Evolutionary conservation across 768 basidiomycete species (phyloP).

Genomic region (Trametes elegans): DNA sequence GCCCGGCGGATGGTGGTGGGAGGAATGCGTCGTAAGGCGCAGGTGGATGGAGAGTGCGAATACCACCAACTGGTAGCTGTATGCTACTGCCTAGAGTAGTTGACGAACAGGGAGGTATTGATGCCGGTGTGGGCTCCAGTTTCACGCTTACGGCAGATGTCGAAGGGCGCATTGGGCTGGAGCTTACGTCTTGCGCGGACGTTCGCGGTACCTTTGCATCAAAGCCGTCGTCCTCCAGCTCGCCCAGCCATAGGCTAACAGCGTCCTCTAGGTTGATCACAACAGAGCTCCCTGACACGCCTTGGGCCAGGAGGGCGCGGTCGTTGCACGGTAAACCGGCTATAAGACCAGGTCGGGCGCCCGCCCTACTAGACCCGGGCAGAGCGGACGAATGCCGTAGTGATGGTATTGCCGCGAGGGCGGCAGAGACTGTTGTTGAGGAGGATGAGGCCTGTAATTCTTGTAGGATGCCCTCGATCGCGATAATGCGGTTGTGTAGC

Average conservation of each 20-base stretch:
- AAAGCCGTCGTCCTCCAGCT: constrained; percentile 41
- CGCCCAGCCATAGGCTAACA: constrained; percentile 56
- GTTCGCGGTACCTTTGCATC: constrained; percentile 20
- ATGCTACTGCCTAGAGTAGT: background rate
- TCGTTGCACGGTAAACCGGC: constrained; percentile 34
- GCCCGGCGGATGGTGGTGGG: constrained; percentile 11
- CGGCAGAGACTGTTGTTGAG: constrained; percentile 20
- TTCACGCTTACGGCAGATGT: constrained; percentile 28
- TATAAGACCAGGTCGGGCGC: constrained; percentile 6
- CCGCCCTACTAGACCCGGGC: constrained; percentile 12
- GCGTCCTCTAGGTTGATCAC: constrained; percentile 58
- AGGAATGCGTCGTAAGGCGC: constrained; percentile 18
- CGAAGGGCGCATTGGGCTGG: constrained; percentile 12
- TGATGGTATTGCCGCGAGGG: constrained; percentile 14
- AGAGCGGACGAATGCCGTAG: constrained; percentile 13
- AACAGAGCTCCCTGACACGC: constrained; percentile 44
- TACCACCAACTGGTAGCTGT: background rate
- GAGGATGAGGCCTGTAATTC: constrained; percentile 38
- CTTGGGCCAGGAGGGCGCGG: constrained; percentile 38
- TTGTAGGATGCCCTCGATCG: constrained; percentile 61
- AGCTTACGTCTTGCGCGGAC: constrained; percentile 19
- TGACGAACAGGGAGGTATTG: constrained; percentile 24
- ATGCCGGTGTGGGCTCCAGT: constrained; percentile 32
- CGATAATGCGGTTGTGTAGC: constrained; percentile 74
- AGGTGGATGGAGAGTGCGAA: constrained; percentile 14